Conservation (phyloP, 352 stramenopile species). For the Phytophthora rubi region DNA sequence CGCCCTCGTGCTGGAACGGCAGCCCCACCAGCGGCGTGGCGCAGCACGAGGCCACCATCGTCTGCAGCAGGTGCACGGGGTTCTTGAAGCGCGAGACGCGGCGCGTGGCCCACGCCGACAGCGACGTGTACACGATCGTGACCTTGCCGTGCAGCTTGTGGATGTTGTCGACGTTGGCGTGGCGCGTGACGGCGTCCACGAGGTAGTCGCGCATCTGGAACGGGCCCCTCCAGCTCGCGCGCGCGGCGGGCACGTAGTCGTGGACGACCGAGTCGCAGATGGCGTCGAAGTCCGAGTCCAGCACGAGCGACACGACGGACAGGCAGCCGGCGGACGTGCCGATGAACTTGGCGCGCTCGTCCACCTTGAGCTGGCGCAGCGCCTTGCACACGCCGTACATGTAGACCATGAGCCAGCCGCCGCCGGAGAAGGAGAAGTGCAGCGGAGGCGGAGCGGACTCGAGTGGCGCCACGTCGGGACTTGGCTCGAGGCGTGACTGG, state of each 20-base stretch:
- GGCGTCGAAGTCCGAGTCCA: conserved; percentile 52
- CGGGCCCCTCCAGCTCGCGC: conserved; percentile 28
- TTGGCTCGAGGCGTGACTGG: background rate
- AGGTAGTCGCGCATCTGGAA: conserved; percentile 67
- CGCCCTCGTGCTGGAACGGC: conserved; percentile 56
- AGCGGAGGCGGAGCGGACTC: conserved; percentile 6
- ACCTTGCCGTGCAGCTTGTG: conserved; percentile 36
- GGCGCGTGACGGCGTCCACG: conserved; percentile 40
- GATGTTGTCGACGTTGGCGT: conserved; percentile 38
- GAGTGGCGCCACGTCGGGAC: background rate
- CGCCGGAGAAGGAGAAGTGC: conserved; percentile 56
- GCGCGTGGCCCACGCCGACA: conserved; percentile 50
- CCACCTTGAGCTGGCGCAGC: conserved; percentile 48
- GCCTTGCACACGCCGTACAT: conserved; percentile 66
- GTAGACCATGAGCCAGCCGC: conserved; percentile 68
- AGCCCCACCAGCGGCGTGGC: conserved; percentile 53
- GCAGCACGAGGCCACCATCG: conserved; percentile 63
- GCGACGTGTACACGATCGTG: conserved; percentile 61
- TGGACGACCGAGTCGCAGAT: conserved; percentile 51
- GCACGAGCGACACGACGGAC: conserved; percentile 47
- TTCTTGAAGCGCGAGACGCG: conserved; percentile 48
- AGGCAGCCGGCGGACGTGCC: conserved; percentile 53
- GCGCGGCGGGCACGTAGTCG: conserved; percentile 45
- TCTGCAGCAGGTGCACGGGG: conserved; percentile 46
- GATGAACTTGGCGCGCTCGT: conserved; percentile 50